Evolutionary conservation across 176 grass and related monocot genomes (phyloP), one percentile per base, ranked within the genome.

Genomic region (Musa acuminata): DNA sequence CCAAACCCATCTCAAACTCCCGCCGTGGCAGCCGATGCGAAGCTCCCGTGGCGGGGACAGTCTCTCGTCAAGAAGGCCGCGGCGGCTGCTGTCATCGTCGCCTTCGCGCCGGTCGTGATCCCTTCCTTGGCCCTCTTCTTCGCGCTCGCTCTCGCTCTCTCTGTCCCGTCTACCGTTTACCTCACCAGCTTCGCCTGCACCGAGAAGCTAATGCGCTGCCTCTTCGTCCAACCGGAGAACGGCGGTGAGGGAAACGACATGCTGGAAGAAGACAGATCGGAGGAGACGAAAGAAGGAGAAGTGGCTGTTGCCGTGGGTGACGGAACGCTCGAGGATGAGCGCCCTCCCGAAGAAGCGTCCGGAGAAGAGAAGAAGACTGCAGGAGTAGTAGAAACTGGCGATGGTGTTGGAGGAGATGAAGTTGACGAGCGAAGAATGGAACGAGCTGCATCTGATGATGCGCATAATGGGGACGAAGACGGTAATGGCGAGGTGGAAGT

Each of bases 111-210:
- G 9, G 58, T 85, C 0, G 73, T 85, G 11, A 60, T 54, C 58
- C 83, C 84, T 62, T 62, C 84, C 24, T 8, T 86, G 7, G 0
- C 82, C 8, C 10, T 79, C 71, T 52, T 82, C 14, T 82, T 53
- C 35, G 11, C 75, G 12, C 62, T 77, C 19, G 64, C 68, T 9
- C 7, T 79, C 9, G 79, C 60, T 13, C 62, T 86, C 35, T 77
- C 84, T 53, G n/a, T 86, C 62, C 79, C 84, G 20, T 77, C 69
- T 67, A 55, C 73, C 13, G 53, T 74, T 73, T 80, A 76, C 78
- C 78, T 80, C 21, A 67, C 78, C 83, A 72, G 55, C 67, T n/a
- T 85, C 67, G 73, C 74, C 27, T 67, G 64, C 83, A 35, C 72
- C 52, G 51, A 85, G 25, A 52, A 55, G 66, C 73, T 81, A 16